Base-by-base conservation (phyloP, 2,329 filamentous ascomycete species). In the Penicillium sumatraense region DNA sequence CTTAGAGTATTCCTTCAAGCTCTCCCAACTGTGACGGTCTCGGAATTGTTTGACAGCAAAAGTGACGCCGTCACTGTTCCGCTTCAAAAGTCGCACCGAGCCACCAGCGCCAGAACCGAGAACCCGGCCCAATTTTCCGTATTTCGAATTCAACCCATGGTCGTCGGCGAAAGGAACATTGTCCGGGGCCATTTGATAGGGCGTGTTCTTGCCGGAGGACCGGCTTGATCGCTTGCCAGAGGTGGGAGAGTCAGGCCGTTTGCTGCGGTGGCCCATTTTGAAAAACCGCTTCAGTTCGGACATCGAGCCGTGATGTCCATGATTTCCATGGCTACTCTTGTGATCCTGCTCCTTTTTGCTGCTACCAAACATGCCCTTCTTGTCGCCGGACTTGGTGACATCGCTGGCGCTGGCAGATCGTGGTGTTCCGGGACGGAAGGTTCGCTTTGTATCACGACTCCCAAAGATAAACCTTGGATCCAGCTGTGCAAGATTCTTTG, bases 11-110 rank as follows among this genome's bases (percentile, higher is more conserved):
- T 98, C 95, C 68, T 90, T 91, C 71, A 97, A 90, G 1, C 89
- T 91, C 75, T 99, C 95, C 75, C 97, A 96, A 0, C 89, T 87
- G 75, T 99, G 93, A 29, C 91, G 86, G 51, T 93, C 87, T 50
- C 95, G 83, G 76, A 99, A 99, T 71, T 99, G 93, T 75, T 99
- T 99, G 50, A 98, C 95, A 1, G 95, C 95, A 74, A 99, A 99
- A 0, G 96, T 95, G 6, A 91, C 91, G 23, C 89, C 89, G 69
- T 99, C 95, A 60, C 91, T 93, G 68, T 88, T 93, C 58, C 95
- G 86, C 79, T 95, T 97, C 88, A 99, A 91, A 48, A 99, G 78
- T 61, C 93, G 86, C 14, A 99, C 95, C 0, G 93, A 98, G 23
- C 95, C 95, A 48, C 95, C 95, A 24, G 95, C 95, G 23, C 95